Base-by-base conservation (phyloP, 1,284 basidiomycete genomes). In the Ganoderma meredithae region DNA sequence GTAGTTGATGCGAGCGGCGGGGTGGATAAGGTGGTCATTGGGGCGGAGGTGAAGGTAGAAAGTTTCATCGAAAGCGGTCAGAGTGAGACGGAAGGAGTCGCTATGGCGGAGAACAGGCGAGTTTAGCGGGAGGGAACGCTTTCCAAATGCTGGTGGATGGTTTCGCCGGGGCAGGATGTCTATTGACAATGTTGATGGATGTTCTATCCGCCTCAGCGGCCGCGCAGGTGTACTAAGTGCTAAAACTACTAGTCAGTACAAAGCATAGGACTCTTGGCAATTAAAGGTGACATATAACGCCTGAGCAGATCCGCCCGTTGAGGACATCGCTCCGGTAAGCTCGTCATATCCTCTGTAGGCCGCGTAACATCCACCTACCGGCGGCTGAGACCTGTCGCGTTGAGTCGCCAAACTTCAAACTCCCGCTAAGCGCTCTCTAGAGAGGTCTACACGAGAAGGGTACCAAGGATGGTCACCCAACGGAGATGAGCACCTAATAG, bases 11-110 rank as follows among this genome's bases (percentile, higher is more conserved):
- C 89, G 86, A 1, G 93, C 93, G 62, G 90, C 85, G 33, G 93
- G 90, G 77, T 95, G 93, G 66, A 95, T 83, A 66, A 95, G 86
- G 73, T 93, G 81, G 72, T 91, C 85, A 75, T 93, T 94, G 8
- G 93, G 93, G 31, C 85, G 85, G 67, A 95, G 83, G 73, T 95
- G 89, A 41, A 93, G 83, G 75, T 90, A 81, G 76, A 87, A 90
- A 22, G 82, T 86, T 63, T 90, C 84, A 72, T 84, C 85, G 75
- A 90, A 92, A 10, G 89, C 90, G 64, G 86, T 84, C 64, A 93
- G 78, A 40, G 84, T 86, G 65, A 92, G 83, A 41, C 90, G 86
- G 76, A 92, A 88, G 40, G 86, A 86, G 77, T 93, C 90, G 68
- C 86, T 83, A 76, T 89, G 83, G 60, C 82, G 85, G 60, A 92